These are phyloP conservation scores for Lentinula boryana DNA, from an alignment of 768 basidiomycete genomes.

Conservation along the genomic window DNA sequence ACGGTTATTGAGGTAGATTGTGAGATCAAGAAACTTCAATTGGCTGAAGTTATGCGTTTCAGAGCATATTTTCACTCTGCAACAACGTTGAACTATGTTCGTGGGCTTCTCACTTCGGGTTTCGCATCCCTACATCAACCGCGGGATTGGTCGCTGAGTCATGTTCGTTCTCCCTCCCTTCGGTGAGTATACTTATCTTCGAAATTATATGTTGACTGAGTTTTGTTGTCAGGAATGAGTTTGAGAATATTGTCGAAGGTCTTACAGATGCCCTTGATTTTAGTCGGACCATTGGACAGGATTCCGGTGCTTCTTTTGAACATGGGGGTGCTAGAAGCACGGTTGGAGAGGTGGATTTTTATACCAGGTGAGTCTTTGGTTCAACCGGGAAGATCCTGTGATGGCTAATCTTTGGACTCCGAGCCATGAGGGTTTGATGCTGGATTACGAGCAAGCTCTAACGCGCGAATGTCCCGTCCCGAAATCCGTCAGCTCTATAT, in stretches of 20 bases:
- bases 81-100: constrained; percentile 88
- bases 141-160: constrained; percentile 84
- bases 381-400: background rate
- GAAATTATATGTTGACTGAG: background rate
- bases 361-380: constrained; percentile 57
- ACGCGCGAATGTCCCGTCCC: constrained; percentile 62
- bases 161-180: constrained; percentile 81
- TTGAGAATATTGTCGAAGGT: constrained; percentile 78
- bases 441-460: constrained; percentile 88
- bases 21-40: background rate
- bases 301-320: constrained; percentile 51
- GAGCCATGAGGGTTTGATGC: constrained; percentile 90
- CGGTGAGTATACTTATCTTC: constrained; percentile 34
- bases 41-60: constrained; percentile 1
- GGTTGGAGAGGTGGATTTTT: constrained; percentile 88
- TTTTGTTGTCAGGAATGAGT: constrained; percentile 51
- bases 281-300: constrained; percentile 80
- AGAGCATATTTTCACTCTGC: constrained; percentile 97
- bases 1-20: constrained; percentile 65
- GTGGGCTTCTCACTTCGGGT: constrained; percentile 82
- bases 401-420: background rate
- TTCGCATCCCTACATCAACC: constrained; percentile 93
- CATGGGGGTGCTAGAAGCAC: constrained; percentile 64
- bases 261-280: constrained; percentile 93
- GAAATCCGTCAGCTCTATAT: constrained; percentile 8